Evolutionary conservation across 805 yeast species (phyloP).

Genomic region (Yamadazyma scolyti): DNA sequence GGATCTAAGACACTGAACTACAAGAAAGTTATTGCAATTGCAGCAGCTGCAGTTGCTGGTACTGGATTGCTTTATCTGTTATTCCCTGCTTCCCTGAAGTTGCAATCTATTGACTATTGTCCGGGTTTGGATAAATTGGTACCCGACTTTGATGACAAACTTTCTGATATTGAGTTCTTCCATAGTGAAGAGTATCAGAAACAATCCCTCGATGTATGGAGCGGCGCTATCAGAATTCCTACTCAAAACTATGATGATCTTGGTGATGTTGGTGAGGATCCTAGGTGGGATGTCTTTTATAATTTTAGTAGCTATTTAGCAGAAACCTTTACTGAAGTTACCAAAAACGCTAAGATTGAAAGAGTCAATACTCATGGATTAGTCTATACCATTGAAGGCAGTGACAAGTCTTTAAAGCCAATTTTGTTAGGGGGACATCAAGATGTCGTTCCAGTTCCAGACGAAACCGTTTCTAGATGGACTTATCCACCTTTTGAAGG

Average conservation of each 20-base stretch:
- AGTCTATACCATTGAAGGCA: slow-evolving; percentile 60
- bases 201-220: slow-evolving; percentile 6
- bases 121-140: slow-evolving; percentile 5
- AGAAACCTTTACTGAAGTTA: slow-evolving; percentile 51
- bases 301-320: slow-evolving; percentile 52
- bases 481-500: slow-evolving; percentile 57
- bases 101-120: slow-evolving; percentile 3
- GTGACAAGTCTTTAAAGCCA: slow-evolving; percentile 54
- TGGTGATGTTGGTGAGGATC: slow-evolving; percentile 9
- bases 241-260: slow-evolving; percentile 8
- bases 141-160: neutral
- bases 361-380: slow-evolving; percentile 61
- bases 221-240: slow-evolving; percentile 9
- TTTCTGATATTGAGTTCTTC: slow-evolving; percentile 6
- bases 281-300: slow-evolving; percentile 36
- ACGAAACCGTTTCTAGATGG: slow-evolving; percentile 58
- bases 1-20: too few relatives aligned
- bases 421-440: slow-evolving; percentile 68
- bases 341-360: slow-evolving; percentile 46
- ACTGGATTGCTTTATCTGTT: too few relatives aligned
- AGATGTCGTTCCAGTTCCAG: slow-evolving; percentile 77
- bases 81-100: too few relatives aligned
- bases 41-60: too few relatives aligned
- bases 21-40: too few relatives aligned
- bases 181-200: slow-evolving; percentile 7